Conservation (phyloP, 345 rosid genomes). For the Camelina neglecta region DNA sequence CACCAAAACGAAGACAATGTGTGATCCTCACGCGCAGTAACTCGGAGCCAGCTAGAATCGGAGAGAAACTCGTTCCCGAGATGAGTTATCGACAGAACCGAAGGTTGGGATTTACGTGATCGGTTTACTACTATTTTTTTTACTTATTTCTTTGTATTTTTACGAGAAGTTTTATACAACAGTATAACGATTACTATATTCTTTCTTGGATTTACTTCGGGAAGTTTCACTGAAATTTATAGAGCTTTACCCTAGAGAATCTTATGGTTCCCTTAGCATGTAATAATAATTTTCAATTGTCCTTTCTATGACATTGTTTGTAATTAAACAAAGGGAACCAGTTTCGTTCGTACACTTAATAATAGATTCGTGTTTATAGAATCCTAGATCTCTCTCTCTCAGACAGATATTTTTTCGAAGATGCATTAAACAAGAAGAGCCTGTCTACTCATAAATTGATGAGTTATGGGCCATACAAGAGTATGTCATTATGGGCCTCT, state of each 20-base stretch:
- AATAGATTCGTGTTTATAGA: conserved; percentile 1
- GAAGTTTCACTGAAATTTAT: conserved; percentile 30
- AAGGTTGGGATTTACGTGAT: conserved; percentile 65
- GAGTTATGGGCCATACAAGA: not conserved
- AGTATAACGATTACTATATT: conserved; percentile 25
- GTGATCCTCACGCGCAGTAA: conserved; percentile 73
- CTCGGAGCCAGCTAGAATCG: conserved; percentile 84
- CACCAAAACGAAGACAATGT: conserved; percentile 37
- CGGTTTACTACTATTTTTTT: conserved; percentile 20
- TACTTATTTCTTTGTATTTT: conserved; percentile 27
- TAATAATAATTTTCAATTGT: no score
- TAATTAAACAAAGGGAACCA: no score
- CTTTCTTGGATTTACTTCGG: not conserved
- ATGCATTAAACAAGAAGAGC: no score
- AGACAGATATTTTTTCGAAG: no score
- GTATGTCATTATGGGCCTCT: not conserved
- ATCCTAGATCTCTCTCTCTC: not conserved
- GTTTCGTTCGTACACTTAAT: no score
- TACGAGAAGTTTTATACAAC: conserved; percentile 13
- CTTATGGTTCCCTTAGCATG: conserved; percentile 41
- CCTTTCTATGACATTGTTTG: no score
- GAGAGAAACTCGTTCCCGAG: conserved; percentile 59
- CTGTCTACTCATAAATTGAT: no score
- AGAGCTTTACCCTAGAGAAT: conserved; percentile 38
- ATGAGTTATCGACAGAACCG: conserved; percentile 38